phyloP scores from a whole-genome alignment of 306 rosid species.

The Malus sylvestris region DNA sequence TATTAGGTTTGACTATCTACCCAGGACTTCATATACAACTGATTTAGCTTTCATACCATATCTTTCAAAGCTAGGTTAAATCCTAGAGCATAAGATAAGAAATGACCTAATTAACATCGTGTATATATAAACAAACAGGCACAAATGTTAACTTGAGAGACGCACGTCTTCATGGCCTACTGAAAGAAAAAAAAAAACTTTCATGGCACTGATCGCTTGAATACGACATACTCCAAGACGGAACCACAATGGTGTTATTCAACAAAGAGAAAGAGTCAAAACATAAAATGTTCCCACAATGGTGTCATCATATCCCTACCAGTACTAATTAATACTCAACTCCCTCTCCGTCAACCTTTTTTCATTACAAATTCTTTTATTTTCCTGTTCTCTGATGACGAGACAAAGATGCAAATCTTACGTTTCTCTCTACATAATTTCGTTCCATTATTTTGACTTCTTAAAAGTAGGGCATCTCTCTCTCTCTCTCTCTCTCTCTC shows the following conservation, averaged over 20 bases:
- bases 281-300: not conserved
- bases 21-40: not conserved
- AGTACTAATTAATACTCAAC: not conserved
- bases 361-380: conserved; percentile 7
- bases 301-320: not conserved
- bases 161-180: not conserved
- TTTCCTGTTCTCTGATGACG: conserved; percentile 21
- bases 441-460: conserved; percentile 47
- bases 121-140: not conserved
- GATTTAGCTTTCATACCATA: not conserved
- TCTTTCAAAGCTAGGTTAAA: not conserved
- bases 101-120: not conserved
- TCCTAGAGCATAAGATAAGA: not conserved
- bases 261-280: not conserved
- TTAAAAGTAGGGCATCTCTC: conserved; percentile 9
- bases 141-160: not conserved
- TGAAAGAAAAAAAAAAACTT: not conserved
- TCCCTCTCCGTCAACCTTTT: not conserved
- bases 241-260: not conserved
- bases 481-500: not conserved
- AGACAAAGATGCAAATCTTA: conserved; percentile 47
- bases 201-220: not conserved
- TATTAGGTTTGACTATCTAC: not conserved
- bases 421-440: conserved; percentile 16
- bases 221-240: not conserved